Percentiles rank a stretch among this genome's conserved stretches.
phyloP scores from a whole-genome alignment of 129 eudicot genomes.

The Dittrichia graveolens region DNA sequence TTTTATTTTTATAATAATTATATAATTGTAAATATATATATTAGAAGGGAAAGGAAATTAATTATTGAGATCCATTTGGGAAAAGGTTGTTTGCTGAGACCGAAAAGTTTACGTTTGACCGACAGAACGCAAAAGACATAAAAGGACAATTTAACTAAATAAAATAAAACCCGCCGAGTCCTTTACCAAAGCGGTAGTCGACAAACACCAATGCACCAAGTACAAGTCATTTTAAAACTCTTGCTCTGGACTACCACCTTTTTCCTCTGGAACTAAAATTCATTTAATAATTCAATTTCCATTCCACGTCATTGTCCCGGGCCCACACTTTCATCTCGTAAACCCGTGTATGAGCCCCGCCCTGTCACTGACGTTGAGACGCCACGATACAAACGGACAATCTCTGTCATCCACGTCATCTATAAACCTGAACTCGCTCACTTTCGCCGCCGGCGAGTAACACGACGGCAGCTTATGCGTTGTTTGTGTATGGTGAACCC shows the following conservation, averaged over 20 bases:
- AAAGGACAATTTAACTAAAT: not conserved
- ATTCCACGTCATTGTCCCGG: slow-evolving; percentile 18
- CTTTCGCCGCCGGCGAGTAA: slow-evolving; percentile 50
- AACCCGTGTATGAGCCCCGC: slow-evolving; percentile 71
- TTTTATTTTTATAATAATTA: too few relatives aligned
- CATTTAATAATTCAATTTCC: not conserved
- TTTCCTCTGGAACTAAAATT: slow-evolving; percentile 24
- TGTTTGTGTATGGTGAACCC: slow-evolving; percentile 55
- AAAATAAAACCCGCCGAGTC: slow-evolving; percentile 19
- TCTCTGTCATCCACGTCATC: slow-evolving; percentile 67
- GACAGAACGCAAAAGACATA: slow-evolving; percentile 27
- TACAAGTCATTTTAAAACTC: slow-evolving; percentile 29
- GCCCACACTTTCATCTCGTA: slow-evolving; percentile 54
- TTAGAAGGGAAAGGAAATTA: not conserved
- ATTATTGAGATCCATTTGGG: not conserved
- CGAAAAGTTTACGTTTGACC: slow-evolving; percentile 34
- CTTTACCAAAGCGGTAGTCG: slow-evolving; percentile 25
- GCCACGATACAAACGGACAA: slow-evolving; percentile 72
- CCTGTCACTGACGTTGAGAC: slow-evolving; percentile 66
- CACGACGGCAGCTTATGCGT: slow-evolving; percentile 60
- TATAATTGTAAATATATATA: too few relatives aligned
- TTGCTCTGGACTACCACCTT: slow-evolving; percentile 7
- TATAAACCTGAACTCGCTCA: slow-evolving; percentile 69
- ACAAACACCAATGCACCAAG: slow-evolving; percentile 27
- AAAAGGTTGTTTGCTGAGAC: slow-evolving; percentile 20